Percentiles rank a stretch among this genome's conserved stretches.
phyloP scores from a whole-genome alignment of 805 yeast genomes.

The Kodamaea neixiangensis region DNA sequence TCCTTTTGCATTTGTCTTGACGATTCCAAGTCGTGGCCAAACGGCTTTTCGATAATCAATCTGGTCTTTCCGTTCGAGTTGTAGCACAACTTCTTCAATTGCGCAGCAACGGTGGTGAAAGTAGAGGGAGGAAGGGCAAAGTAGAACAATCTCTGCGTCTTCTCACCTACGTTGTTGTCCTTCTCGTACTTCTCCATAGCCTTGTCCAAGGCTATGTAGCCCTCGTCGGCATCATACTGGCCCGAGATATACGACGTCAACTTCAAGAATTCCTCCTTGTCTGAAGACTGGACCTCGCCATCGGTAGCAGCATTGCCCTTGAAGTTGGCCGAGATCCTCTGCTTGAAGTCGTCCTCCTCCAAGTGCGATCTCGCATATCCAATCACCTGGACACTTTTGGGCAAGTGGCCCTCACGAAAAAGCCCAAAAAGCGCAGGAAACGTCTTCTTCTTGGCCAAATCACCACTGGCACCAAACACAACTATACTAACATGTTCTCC shows the following conservation, averaged over 20 bases:
- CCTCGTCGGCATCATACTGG: constrained; percentile 76
- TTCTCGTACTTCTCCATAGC: constrained; percentile 62
- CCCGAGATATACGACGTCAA: constrained; percentile 73
- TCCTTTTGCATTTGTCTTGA: constrained; percentile 74
- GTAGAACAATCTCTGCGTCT: constrained; percentile 82
- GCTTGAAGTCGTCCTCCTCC: constrained; percentile 63
- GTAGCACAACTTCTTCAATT: constrained; percentile 69
- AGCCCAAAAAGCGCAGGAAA: constrained; percentile 84
- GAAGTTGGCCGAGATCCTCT: constrained; percentile 65
- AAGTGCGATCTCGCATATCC: constrained; percentile 92
- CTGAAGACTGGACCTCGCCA: constrained; percentile 41
- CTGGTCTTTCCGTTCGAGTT: constrained; percentile 67
- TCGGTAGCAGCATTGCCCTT: constrained; percentile 39
- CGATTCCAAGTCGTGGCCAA: constrained; percentile 86
- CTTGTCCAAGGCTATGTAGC: constrained; percentile 59
- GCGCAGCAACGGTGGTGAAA: constrained; percentile 74
- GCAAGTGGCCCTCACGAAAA: constrained; percentile 67
- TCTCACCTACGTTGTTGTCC: constrained; percentile 35
- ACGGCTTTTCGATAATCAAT: constrained; percentile 94
- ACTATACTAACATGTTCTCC: constrained; percentile 70
- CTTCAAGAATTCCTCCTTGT: constrained; percentile 63
- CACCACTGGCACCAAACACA: constrained; percentile 95
- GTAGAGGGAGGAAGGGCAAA: constrained; percentile 95
- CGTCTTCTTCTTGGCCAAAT: constrained; percentile 92
- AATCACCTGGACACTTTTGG: constrained; percentile 67